Conservation (phyloP, 1,284 basidiomycete species). For the Rugosomyces carneus region DNA sequence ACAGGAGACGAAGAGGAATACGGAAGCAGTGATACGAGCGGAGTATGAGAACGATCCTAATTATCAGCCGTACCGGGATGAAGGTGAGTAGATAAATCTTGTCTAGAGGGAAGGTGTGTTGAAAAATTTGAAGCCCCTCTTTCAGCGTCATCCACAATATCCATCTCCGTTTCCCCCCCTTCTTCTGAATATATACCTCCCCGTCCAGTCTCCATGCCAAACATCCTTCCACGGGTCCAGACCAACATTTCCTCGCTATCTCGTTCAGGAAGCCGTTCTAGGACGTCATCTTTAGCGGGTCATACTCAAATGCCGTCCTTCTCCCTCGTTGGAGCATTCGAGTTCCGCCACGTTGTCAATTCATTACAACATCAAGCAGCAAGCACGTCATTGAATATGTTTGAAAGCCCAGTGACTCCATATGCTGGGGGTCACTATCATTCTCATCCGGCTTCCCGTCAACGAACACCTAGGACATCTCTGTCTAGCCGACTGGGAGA, state of each 20-base stretch:
- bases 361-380: conserved; percentile 67
- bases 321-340: conserved; percentile 88
- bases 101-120: conserved; percentile 4
- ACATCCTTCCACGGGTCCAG: conserved; percentile 32
- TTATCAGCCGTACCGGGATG: conserved; percentile 51
- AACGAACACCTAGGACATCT: conserved; percentile 27
- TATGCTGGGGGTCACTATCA: conserved; percentile 72
- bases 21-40: conserved; percentile 49
- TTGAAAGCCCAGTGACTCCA: conserved; percentile 65
- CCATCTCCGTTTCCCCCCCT: conserved; percentile 18
- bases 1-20: conserved; percentile 37
- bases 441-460: conserved; percentile 28
- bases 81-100: conserved; percentile 38
- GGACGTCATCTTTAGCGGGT: conserved; percentile 32
- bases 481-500: conserved; percentile 22
- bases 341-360: conserved; percentile 87
- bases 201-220: conserved; percentile 31
- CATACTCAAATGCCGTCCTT: conserved; percentile 68
- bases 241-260: conserved; percentile 32
- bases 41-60: conserved; percentile 56
- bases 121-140: conserved; percentile 12
- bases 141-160: conserved; percentile 11
- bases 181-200: conserved; percentile 14
- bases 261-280: conserved; percentile 31
- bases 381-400: conserved; percentile 48